Evolutionary conservation across 148 eudicot species (phyloP).

Genomic region (Vaccinium corymbosum): DNA sequence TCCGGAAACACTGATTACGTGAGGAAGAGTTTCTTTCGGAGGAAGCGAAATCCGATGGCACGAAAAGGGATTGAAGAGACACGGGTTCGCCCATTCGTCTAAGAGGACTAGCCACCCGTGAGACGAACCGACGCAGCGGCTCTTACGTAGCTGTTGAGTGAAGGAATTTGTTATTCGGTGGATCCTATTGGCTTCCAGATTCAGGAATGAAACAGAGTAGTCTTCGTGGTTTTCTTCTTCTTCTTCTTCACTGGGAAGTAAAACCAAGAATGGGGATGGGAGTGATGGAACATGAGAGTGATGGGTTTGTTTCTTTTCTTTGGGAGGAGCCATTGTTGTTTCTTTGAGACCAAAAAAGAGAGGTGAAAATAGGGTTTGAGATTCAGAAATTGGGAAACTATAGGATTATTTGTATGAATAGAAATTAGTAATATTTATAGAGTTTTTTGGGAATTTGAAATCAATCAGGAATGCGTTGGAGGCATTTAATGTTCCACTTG

Average conservation of each 20-base stretch:
- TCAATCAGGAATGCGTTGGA: neutral
- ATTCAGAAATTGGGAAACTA: neutral
- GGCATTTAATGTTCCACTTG: neutral
- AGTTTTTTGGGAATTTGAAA: neutral
- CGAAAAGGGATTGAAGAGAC: neutral
- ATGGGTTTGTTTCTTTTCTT: neutral
- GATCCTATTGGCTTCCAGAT: neutral
- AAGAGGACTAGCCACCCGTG: neutral
- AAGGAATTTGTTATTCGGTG: neutral
- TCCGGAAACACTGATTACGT: neutral
- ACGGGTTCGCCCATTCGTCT: neutral
- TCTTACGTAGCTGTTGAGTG: neutral
- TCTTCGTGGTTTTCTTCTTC: neutral
- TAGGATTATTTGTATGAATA: too few species aligned
- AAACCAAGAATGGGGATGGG: neutral
- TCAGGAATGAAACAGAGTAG: neutral
- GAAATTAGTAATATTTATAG: too few species aligned
- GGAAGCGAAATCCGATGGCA: neutral
- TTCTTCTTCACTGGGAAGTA: neutral
- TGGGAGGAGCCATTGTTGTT: neutral
- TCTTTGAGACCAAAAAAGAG: neutral
- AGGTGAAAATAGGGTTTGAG: neutral
- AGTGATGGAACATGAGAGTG: neutral
- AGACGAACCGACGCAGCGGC: neutral
- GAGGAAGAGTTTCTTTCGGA: neutral